Evolutionary conservation across 2,329 filamentous ascomycete genomes (phyloP).

Genomic region (Gremmenia infestans): DNA sequence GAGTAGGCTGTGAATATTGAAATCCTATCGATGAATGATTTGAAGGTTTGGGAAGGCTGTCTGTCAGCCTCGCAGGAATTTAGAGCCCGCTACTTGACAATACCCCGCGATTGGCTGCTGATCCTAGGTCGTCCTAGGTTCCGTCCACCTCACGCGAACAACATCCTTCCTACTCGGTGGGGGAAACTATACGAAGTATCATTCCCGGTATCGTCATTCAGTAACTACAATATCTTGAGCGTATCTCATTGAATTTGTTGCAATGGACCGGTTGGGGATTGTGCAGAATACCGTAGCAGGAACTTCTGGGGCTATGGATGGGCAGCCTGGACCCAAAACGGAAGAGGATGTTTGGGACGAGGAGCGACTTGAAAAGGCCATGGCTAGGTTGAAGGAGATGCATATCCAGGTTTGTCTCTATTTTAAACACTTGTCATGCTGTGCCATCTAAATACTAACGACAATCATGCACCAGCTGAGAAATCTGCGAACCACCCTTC

Average conservation of each 20-base stretch:
- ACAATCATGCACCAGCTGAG: conserved; percentile 35
- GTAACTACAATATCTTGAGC: not conserved
- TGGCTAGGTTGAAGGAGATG: conserved; percentile 32
- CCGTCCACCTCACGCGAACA: not conserved
- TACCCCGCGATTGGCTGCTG: not conserved
- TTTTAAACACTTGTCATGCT: not conserved
- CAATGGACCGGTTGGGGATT: not conserved
- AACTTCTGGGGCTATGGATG: not conserved
- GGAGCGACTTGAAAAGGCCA: conserved; percentile 27
- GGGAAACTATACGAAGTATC: no score
- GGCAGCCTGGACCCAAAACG: not conserved
- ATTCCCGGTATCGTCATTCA: no score
- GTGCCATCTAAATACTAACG: not conserved
- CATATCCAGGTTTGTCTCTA: conserved; percentile 30
- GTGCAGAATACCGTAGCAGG: not conserved
- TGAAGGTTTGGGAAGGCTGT: not conserved
- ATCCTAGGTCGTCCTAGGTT: not conserved
- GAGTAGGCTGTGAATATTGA: no score
- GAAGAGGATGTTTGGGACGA: conserved; percentile 28
- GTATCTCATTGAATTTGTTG: not conserved
- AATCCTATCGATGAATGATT: no score
- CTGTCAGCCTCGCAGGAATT: not conserved
- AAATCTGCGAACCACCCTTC: conserved; percentile 44
- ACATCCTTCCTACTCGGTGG: not conserved
- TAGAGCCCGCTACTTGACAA: not conserved